Conservation (phyloP, 1,284 basidiomycete species). For the Trichosporon ovoides region DNA sequence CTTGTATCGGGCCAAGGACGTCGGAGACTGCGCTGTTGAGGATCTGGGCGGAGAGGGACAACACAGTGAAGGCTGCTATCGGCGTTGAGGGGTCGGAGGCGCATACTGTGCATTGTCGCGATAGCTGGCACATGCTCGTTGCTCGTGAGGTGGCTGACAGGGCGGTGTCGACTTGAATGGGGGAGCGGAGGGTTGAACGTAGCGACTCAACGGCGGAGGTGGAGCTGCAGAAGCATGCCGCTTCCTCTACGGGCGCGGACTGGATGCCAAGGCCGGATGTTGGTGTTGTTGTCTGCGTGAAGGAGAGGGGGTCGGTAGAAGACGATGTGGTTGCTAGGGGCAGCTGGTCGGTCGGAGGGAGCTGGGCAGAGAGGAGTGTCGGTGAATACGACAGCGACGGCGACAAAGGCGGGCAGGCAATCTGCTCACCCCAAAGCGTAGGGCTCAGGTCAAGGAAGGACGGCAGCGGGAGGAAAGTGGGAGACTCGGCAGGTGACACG, state of each 20-base stretch:
- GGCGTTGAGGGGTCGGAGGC: neutral
- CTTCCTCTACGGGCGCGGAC: no score
- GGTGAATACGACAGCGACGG: no score
- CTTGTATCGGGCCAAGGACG: neutral
- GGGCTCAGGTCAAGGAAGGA: neutral
- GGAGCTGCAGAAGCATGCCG: neutral
- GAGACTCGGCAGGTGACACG: neutral
- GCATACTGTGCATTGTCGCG: neutral
- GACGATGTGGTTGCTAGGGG: no score
- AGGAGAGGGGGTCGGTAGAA: neutral
- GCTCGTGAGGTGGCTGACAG: neutral
- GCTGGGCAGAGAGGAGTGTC: no score
- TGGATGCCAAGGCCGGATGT: no score
- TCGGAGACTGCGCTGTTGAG: neutral
- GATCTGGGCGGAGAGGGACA: neutral
- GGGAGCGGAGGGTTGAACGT: neutral
- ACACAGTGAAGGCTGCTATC: neutral
- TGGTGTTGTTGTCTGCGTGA: no score
- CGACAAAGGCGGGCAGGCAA: no score
- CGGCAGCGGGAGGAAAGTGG: neutral
- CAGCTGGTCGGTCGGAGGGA: no score
- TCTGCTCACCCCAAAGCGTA: no score
- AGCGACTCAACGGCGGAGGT: neutral
- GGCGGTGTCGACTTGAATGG: neutral
- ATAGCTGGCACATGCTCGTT: neutral